Evolutionary conservation across 2,329 filamentous ascomycete species (phyloP).

Genomic region (Didymella sp.): DNA sequence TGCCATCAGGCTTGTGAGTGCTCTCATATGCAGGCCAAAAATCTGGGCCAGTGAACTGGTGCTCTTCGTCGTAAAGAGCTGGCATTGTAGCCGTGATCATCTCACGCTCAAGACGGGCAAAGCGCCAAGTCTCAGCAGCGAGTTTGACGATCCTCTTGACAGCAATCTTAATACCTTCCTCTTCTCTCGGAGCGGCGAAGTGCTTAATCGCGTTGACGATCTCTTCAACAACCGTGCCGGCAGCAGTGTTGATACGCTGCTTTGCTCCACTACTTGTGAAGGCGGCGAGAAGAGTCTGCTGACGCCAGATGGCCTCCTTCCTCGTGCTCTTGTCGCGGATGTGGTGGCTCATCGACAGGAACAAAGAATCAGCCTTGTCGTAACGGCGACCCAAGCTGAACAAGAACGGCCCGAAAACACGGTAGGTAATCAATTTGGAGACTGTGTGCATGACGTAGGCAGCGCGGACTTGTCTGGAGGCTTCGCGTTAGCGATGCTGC

Average conservation of each 20-base stretch:
- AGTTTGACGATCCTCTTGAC: conserved; percentile 64
- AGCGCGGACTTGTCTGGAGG: conserved; percentile 56
- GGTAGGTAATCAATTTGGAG: conserved; percentile 62
- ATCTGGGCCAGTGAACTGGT: conserved; percentile 41
- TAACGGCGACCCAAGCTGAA: conserved; percentile 63
- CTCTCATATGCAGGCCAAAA: conserved; percentile 47
- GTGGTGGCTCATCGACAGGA: conserved; percentile 62
- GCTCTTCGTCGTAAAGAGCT: conserved; percentile 41
- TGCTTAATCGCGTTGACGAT: conserved; percentile 62
- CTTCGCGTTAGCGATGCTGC: not conserved
- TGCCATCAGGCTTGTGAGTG: conserved; percentile 40
- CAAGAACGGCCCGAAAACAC: conserved; percentile 65
- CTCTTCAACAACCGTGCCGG: conserved; percentile 63
- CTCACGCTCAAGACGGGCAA: conserved; percentile 64
- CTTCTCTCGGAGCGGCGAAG: conserved; percentile 59
- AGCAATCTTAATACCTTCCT: conserved; percentile 59
- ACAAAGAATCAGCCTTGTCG: conserved; percentile 63
- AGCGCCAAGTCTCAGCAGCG: conserved; percentile 65
- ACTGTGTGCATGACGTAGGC: conserved; percentile 64
- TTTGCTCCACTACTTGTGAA: conserved; percentile 65
- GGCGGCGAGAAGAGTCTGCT: conserved; percentile 64
- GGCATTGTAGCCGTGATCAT: conserved; percentile 62
- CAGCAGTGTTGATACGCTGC: conserved; percentile 62
- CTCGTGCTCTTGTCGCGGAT: conserved; percentile 64
- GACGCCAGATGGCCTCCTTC: conserved; percentile 65